Conservation (phyloP, 805 yeast genomes). For the Starmera dryadoides region DNA sequence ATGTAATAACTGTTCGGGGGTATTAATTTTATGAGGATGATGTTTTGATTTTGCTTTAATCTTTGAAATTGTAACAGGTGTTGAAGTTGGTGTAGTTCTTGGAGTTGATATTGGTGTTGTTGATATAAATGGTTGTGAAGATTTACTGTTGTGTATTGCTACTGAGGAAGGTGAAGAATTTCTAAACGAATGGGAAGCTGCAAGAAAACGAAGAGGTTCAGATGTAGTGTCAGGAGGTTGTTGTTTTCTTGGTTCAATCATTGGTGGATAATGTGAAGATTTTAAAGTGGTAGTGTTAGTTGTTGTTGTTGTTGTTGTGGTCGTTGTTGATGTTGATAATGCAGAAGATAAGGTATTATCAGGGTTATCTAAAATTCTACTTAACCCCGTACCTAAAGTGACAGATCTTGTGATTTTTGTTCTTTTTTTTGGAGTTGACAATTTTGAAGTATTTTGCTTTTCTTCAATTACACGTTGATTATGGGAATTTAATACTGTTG, state of each 20-base stretch:
- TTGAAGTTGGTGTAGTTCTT: not conserved
- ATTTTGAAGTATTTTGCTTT: not conserved
- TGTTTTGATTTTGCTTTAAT: not conserved
- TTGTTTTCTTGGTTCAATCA: no score
- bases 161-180: not conserved
- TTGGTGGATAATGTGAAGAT: no score
- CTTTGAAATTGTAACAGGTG: not conserved
- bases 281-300: not conserved
- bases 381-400: constrained; percentile 12
- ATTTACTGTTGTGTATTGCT: not conserved
- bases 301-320: no score
- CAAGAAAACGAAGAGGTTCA: no score
- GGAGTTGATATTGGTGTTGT: not conserved
- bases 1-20: constrained; percentile 2
- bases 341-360: not conserved
- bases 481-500: no score
- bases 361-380: constrained; percentile 1
- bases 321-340: no score
- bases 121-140: not conserved
- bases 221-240: constrained; percentile 1
- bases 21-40: constrained; percentile 1
- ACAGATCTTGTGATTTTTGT: constrained; percentile 10
- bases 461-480: no score
- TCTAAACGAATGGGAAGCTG: no score
- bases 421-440: constrained; percentile 10